A percentile compares a stretch with the other conserved stretches of the same genome.
These are phyloP conservation scores for Phytophthora pinifolia DNA, from an alignment of 352 stramenopile genomes.

Conservation along the genomic window DNA sequence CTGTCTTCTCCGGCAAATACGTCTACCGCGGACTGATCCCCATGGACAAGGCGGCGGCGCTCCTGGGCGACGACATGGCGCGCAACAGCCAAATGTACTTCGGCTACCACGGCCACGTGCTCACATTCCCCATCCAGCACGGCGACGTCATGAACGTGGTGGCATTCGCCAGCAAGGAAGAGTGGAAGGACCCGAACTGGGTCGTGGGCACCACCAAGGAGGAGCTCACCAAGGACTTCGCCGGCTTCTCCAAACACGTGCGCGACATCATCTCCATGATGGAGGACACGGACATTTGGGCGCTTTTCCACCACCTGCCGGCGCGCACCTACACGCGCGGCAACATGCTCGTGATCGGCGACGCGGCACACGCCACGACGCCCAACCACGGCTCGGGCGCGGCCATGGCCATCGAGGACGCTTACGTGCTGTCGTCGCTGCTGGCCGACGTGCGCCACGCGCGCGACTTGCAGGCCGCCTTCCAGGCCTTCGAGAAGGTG, in stretches of 20 bases:
- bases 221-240: conserved; percentile 32
- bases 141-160: conserved; percentile 40
- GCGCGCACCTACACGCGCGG: conserved; percentile 33
- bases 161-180: conserved; percentile 34
- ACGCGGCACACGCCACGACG: conserved; percentile 36
- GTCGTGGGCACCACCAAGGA: conserved; percentile 36
- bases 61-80: conserved; percentile 34
- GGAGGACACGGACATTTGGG: conserved; percentile 41
- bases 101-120: conserved; percentile 36
- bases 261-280: conserved; percentile 42
- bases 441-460: conserved; percentile 26
- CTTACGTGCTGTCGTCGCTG: conserved; percentile 33
- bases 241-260: conserved; percentile 31
- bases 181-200: conserved; percentile 38
- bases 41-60: conserved; percentile 36
- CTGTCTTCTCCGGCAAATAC: conserved; percentile 39
- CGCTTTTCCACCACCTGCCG: conserved; percentile 32
- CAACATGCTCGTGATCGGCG: conserved; percentile 33
- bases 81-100: conserved; percentile 47
- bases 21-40: conserved; percentile 35
- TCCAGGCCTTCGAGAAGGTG: conserved; percentile 38
- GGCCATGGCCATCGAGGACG: conserved; percentile 38
- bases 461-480: conserved; percentile 27
- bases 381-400: conserved; percentile 34
- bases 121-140: conserved; percentile 39